Evolutionary conservation across 2,329 filamentous ascomycete genomes (phyloP).

Genomic region (Boeremia lycopersici): DNA sequence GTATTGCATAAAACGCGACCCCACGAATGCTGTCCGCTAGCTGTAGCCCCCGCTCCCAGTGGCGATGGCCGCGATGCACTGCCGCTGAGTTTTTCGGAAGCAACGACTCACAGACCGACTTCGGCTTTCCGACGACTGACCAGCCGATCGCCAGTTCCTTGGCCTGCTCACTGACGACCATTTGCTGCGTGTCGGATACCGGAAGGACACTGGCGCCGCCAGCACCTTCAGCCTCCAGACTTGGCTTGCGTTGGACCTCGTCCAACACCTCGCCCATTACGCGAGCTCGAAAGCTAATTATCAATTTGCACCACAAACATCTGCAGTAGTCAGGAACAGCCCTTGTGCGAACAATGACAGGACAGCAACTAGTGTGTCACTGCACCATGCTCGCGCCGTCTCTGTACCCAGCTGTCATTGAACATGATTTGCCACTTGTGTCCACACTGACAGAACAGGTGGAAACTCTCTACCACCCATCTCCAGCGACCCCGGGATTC

Average conservation of each 20-base stretch:
- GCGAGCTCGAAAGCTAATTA: slow-evolving; percentile 13
- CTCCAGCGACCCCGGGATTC: slow-evolving; percentile 4
- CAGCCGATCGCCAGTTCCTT: slow-evolving; percentile 7
- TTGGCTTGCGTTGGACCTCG: slow-evolving; percentile 11
- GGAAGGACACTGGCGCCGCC: slow-evolving; percentile 2
- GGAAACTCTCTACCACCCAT: slow-evolving; percentile 1
- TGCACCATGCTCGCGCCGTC: background rate
- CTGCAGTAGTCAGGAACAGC: slow-evolving; percentile 4
- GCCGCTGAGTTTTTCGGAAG: slow-evolving; percentile 38
- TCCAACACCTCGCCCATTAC: background rate
- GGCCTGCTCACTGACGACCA: background rate
- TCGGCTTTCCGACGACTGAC: slow-evolving; percentile 18
- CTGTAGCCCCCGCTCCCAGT: slow-evolving; percentile 28
- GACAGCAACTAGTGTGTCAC: slow-evolving; percentile 6
- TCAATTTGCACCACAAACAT: slow-evolving; percentile 1
- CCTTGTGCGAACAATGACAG: background rate
- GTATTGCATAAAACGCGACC: slow-evolving; percentile 23
- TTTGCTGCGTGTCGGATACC: slow-evolving; percentile 25
- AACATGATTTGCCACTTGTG: slow-evolving; percentile 3
- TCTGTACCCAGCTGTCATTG: background rate
- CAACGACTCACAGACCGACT: slow-evolving; percentile 24
- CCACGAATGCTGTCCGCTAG: slow-evolving; percentile 26
- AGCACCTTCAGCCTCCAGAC: slow-evolving; percentile 14
- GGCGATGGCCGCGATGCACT: slow-evolving; percentile 29
- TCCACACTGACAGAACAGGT: slow-evolving; percentile 5